These are phyloP conservation scores for Monascus purpureus DNA, from an alignment of 495 filamentous ascomycete genomes.

Conservation along the genomic window DNA sequence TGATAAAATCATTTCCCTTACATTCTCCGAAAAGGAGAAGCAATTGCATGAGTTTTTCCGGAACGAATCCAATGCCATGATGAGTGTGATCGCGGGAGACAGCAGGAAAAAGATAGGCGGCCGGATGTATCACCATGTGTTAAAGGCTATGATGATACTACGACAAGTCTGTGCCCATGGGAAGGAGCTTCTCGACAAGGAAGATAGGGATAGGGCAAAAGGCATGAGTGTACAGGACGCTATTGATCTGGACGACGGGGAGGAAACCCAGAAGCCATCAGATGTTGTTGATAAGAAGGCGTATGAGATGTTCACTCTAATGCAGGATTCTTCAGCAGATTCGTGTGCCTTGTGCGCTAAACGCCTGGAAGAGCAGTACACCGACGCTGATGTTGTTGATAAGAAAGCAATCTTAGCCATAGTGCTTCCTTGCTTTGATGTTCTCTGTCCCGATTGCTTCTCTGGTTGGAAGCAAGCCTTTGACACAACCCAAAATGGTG, in stretches of 20 bases:
- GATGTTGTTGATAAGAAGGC: constrained; percentile 48
- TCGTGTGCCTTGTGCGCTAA: constrained; percentile 52
- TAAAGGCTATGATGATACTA: constrained; percentile 80
- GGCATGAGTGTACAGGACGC: constrained; percentile 68
- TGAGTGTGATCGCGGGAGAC: constrained; percentile 39
- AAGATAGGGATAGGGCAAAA: constrained; percentile 63
- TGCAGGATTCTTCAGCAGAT: constrained; percentile 62
- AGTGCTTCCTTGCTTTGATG: constrained; percentile 72
- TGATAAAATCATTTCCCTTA: constrained; percentile 53
- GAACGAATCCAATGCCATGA: constrained; percentile 46
- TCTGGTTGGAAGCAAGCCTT: constrained; percentile 19
- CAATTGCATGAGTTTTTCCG: constrained; percentile 48
- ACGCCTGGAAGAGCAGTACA: constrained; percentile 35
- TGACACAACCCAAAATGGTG: constrained; percentile 5
- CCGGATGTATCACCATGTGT: constrained; percentile 72
- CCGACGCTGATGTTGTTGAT: constrained; percentile 36
- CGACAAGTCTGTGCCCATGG: constrained; percentile 87
- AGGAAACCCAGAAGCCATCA: constrained; percentile 39
- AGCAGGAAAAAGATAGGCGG: constrained; percentile 54
- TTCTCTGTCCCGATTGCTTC: constrained; percentile 66
- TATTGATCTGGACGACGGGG: constrained; percentile 73
- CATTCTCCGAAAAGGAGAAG: constrained; percentile 40
- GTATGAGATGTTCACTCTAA: constrained; percentile 69
- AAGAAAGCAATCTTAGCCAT: constrained; percentile 52
- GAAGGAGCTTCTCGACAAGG: constrained; percentile 67